A percentile compares a stretch with the other conserved stretches of the same genome.
These are phyloP conservation scores for Circinella minor DNA, from an alignment of 371 early-diverging fungal species.

Conservation along the genomic window DNA sequence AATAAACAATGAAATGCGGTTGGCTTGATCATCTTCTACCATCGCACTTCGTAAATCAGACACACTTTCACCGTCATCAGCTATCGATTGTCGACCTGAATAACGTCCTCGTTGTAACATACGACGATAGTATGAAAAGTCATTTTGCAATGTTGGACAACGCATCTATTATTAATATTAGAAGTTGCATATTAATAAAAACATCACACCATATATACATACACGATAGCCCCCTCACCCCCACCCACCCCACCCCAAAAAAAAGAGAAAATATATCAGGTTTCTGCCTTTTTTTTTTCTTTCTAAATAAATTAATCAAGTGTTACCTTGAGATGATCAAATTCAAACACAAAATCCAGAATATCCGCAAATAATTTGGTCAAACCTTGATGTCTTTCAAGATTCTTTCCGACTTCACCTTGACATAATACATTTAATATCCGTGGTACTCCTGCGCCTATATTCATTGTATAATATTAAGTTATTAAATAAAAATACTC, in stretches of 20 bases:
- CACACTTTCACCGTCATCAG: conserved; percentile 17
- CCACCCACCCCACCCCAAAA: neutral
- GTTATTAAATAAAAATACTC: too few relatives aligned
- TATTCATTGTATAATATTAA: neutral
- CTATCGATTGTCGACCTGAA: conserved; percentile 12
- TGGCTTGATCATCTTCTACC: conserved; percentile 87
- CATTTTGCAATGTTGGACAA: conserved; percentile 94
- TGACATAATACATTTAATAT: conserved; percentile 77
- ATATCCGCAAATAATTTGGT: conserved; percentile 83
- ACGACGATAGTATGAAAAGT: conserved; percentile 95
- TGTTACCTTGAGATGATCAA: conserved; percentile 87
- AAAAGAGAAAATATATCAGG: too few relatives aligned
- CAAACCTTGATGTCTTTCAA: conserved; percentile 80
- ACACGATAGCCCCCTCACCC: too few relatives aligned
- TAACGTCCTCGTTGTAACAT: conserved; percentile 76
- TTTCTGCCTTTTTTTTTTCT: too few relatives aligned
- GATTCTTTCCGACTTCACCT: conserved; percentile 65
- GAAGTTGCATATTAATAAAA: neutral
- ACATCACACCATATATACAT: neutral
- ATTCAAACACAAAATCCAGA: conserved; percentile 87
- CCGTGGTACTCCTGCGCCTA: conserved; percentile 78
- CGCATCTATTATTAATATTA: conserved; percentile 65
- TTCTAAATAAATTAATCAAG: neutral
- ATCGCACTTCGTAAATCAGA: conserved; percentile 62
- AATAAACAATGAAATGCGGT: conserved; percentile 92